Evolutionary conservation across 768 basidiomycete species (phyloP).

Genomic region (Leucocoprinus leucothites): DNA sequence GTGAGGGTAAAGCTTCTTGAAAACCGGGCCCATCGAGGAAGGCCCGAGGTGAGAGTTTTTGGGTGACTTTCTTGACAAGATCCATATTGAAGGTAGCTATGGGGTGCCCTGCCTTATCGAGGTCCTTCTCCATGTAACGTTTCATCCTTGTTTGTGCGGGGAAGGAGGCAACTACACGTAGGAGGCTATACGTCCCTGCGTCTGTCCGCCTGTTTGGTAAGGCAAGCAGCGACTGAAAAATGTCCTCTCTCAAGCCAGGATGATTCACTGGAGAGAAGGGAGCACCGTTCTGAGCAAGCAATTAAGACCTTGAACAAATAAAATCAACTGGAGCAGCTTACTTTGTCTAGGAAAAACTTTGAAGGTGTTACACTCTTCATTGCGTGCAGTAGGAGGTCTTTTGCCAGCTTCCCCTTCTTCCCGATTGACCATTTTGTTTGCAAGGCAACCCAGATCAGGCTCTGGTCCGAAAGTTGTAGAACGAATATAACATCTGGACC

Average conservation of each 20-base stretch:
- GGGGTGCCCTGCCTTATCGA: conserved; percentile 35
- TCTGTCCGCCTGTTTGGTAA: conserved; percentile 34
- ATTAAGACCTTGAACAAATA: neutral
- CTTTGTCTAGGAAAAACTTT: conserved; percentile 39
- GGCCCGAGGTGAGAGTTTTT: conserved; percentile 31
- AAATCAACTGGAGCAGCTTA: conserved; percentile 11
- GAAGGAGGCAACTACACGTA: conserved; percentile 40
- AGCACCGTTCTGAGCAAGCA: conserved; percentile 28
- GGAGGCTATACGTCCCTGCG: conserved; percentile 35
- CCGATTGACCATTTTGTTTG: conserved; percentile 38
- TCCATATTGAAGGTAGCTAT: conserved; percentile 38
- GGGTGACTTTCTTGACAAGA: conserved; percentile 36
- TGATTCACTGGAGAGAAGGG: conserved; percentile 30
- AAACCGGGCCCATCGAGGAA: conserved; percentile 30
- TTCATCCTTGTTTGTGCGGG: conserved; percentile 37
- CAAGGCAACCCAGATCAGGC: conserved; percentile 28
- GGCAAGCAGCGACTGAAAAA: conserved; percentile 20
- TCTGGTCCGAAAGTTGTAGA: conserved; percentile 30
- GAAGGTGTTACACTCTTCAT: conserved; percentile 41
- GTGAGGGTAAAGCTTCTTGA: neutral
- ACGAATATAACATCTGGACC: conserved; percentile 43
- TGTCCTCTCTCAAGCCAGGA: conserved; percentile 27
- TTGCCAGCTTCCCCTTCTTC: conserved; percentile 27
- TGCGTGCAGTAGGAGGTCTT: conserved; percentile 29
- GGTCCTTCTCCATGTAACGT: conserved; percentile 35